Percentiles rank a stretch among this genome's conserved stretches.
phyloP scores from a whole-genome alignment of 257 asterid genomes.

The Rehmannia glutinosa region DNA sequence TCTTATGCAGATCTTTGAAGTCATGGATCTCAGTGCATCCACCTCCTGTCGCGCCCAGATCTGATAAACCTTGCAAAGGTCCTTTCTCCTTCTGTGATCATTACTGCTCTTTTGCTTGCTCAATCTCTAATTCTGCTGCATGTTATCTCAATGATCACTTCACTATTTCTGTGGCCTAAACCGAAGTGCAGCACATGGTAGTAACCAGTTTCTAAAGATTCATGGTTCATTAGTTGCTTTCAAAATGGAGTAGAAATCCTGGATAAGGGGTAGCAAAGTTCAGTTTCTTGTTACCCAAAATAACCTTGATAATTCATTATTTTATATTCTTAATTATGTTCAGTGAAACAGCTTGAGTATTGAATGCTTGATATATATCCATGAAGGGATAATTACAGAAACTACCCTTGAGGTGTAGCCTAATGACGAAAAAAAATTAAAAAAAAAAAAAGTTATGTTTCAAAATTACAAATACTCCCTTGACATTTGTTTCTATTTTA shows the following conservation, averaged over 20 bases:
- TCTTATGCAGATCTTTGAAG: slow-evolving; percentile 51
- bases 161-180: not conserved
- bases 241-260: not conserved
- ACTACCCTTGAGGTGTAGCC: too few relatives aligned
- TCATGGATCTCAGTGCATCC: slow-evolving; percentile 68
- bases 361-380: too few relatives aligned
- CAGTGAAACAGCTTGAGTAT: too few relatives aligned
- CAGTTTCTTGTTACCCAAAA: too few relatives aligned
- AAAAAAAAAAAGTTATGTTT: too few relatives aligned
- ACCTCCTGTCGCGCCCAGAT: slow-evolving; percentile 48
- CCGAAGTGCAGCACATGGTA: not conserved
- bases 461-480: too few relatives aligned
- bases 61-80: slow-evolving; percentile 61
- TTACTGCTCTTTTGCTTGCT: slow-evolving; percentile 12
- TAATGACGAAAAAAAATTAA: too few relatives aligned
- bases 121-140: slow-evolving; percentile 1
- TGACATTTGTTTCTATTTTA: too few relatives aligned
- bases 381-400: too few relatives aligned
- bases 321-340: too few relatives aligned
- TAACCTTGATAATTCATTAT: too few relatives aligned
- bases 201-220: not conserved
- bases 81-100: slow-evolving; percentile 3
- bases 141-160: not conserved
- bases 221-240: not conserved
- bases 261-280: not conserved